Percentiles rank a stretch among this genome's conserved stretches.
Conservation (phyloP, 164 flowering plant species). For the Liquidambar formosana region DNA sequence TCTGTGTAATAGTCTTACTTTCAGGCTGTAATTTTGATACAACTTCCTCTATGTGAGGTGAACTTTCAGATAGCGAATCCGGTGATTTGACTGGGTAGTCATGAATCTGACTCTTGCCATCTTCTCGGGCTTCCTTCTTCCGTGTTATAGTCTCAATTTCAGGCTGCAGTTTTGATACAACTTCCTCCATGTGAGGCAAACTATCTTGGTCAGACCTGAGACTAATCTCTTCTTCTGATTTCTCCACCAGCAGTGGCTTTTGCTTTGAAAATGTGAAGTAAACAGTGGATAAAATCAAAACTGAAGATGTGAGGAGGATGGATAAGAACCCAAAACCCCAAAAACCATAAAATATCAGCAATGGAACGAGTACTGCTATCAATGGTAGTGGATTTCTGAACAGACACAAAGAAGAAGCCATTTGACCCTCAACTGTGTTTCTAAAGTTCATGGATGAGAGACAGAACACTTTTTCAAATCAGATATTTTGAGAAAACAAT, state of each 20-base stretch:
- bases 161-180: no score
- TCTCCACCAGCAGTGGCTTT: constrained; percentile 18
- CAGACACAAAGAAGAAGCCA: constrained; percentile 25
- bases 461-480: no score
- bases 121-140: no score
- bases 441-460: background rate
- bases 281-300: constrained; percentile 40
- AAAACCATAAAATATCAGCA: constrained; percentile 14
- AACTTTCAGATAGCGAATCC: constrained; percentile 3
- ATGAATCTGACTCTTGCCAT: no score
- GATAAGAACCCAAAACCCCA: constrained; percentile 33
- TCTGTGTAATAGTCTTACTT: constrained; percentile 3
- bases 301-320: constrained; percentile 28
- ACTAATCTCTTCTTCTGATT: constrained; percentile 10
- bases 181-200: no score
- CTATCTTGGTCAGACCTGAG: no score
- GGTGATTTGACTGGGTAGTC: no score
- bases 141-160: no score
- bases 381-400: constrained; percentile 20
- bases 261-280: constrained; percentile 37
- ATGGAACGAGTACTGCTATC: constrained; percentile 31
- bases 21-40: constrained; percentile 12
- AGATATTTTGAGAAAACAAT: no score
- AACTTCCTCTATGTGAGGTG: constrained; percentile 11
- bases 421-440: constrained; percentile 11